Evolutionary conservation across 345 rosid species (phyloP).

Genomic region (Anastatica hierochuntica): DNA sequence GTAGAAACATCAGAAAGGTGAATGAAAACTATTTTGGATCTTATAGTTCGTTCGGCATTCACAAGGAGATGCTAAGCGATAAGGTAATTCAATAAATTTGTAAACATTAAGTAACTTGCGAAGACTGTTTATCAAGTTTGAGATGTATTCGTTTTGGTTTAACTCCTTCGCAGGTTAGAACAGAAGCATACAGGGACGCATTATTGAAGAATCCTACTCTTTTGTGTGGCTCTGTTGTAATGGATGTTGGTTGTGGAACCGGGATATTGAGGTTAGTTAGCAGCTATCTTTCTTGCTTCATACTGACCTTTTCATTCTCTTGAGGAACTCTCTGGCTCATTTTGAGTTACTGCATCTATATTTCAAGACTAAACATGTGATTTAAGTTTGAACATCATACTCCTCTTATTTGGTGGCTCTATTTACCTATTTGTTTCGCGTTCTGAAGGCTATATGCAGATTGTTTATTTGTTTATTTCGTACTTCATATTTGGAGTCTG

Average conservation of each 20-base stretch:
- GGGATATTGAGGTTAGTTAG: conserved; percentile 69
- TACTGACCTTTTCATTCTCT: no score
- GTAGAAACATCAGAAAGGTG: conserved; percentile 46
- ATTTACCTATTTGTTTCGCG: neutral
- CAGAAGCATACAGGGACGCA: conserved; percentile 77
- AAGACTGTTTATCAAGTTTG: neutral
- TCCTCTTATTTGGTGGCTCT: neutral
- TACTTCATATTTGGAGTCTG: neutral
- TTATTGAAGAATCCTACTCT: conserved; percentile 72
- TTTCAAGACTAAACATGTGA: neutral
- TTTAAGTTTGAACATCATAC: neutral
- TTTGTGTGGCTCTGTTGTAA: conserved; percentile 61
- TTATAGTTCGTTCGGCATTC: conserved; percentile 82
- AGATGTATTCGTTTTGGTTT: conserved; percentile 35
- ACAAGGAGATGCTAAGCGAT: conserved; percentile 83
- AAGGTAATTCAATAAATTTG: conserved; percentile 41
- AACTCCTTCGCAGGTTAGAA: conserved; percentile 54
- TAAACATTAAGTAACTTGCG: neutral
- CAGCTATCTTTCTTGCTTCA: no score
- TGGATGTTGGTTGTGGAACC: conserved; percentile 63
- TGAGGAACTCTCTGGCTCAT: conserved; percentile 37
- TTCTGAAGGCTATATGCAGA: no score
- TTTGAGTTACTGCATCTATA: no score
- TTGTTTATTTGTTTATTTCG: neutral
- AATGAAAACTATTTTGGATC: conserved; percentile 81